Evolutionary conservation across 2,329 filamentous ascomycete genomes (phyloP), one percentile per base, ranked within the genome.

Genomic region (Fusarium lyarnte): DNA sequence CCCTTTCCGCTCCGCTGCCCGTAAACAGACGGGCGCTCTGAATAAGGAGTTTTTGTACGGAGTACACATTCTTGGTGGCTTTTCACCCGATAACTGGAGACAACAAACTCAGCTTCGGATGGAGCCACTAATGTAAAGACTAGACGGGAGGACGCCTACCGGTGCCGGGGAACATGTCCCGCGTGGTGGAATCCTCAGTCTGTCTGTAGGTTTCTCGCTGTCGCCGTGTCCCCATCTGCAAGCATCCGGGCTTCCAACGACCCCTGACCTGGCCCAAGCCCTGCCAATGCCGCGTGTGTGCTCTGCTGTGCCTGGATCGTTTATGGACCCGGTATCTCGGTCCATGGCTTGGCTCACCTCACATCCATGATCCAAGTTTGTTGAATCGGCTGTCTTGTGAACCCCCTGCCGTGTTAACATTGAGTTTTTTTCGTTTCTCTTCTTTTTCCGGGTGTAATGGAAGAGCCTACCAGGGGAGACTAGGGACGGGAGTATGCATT

Each of bases 201-300:
- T 43, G 31, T 67, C 19, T 38, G 42, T 60, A 54, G 55, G 54
- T 35, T 59, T 65, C 58, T 67, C 54, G 70, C 52, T 42, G 66
- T 54, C 54, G 47, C 43, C 43, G 69, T 51, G 43, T 52, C 49
- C 43, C 66, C 57, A 63, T 63, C 45, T 67, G 58, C 70, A 66
- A 39, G 70, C 70, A 73, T 66, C 61, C 57, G 25, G 55, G 27
- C 42, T 38, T 51, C 41, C 29, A 14, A 35, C 19, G 33, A 64
- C 27, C 70, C 70, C 51, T 70, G 70, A 35, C 64, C 43, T 47
- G 46, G 52, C 52, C 58, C 23, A n/a, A 19, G 47, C 47, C 29
- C 58, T 73, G 70, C 57, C 66, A 73, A 57, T 74, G 66, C 70
- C 70, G 66, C 63, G 66, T 47, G 70, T 67, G 58, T 51, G 49